Base-by-base conservation (phyloP, 2,329 filamentous ascomycete genomes). In the Trichoderma oligosporum region DNA sequence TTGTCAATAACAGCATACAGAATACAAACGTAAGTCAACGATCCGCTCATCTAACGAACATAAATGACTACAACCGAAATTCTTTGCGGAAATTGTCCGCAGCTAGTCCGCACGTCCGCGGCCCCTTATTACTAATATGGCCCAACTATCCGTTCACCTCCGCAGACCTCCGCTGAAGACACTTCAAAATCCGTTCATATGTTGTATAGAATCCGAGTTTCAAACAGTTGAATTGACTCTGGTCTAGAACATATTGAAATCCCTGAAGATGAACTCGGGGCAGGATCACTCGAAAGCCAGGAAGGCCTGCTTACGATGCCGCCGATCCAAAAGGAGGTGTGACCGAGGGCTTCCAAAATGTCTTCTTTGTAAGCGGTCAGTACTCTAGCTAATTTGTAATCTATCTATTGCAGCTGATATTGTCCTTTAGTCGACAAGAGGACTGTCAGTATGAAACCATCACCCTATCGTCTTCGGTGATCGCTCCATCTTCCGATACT, bases 391-490 rank as follows among this genome's bases (percentile, higher is more conserved):
- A 2, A 24, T 18, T 25, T 25, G 9, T 16, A 24, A 16, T 9
- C 4, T 20, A 8, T 2, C 36, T 25, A 6, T 2, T n/a, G n/a
- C n/a, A n/a, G 24, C n/a, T 51, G n/a, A 39, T 14, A n/a, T 39
- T 31, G 8, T n/a, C 33, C 8, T 36, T 12, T 38, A 51, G 47
- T 7, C 33, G 31, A 7, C 22, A 51, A 7, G 31, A 39, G 12
- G 35, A 39, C 9, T 51, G 47, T 8, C 31, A 51, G 14, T 51
- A 51, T n/a, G 47, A 51, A 14, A 51, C 20, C 4, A 51, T 47
- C 12, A 47, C 44, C 7, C 12, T 51, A 9, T 38, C 47, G 12
- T 51, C 33, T 29, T 51, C 47, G 20, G 24, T 14, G 25, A 20
- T 29, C 22, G 33, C 12, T n/a, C 20, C n/a, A 31, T 33, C 27